Evolutionary conservation across 169 alveolate species (phyloP), one percentile per base, ranked within the genome.

Genomic region (Plasmodium vinckei): DNA sequence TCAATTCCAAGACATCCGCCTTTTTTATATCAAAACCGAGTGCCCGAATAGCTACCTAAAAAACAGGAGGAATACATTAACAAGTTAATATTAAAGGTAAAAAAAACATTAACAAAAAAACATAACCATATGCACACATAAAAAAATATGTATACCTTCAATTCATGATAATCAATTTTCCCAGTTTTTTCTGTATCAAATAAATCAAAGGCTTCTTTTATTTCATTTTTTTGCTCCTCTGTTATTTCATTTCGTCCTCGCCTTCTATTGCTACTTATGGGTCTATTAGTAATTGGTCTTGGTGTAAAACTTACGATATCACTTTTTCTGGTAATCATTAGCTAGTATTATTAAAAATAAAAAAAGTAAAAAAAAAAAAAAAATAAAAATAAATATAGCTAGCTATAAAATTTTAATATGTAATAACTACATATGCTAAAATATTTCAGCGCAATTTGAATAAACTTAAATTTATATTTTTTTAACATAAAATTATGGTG

Each of bases 111-210:
- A 57, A 12, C 59, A 54, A 15, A 44, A 57, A 84, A 51, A 51
- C 10, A 15, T 12, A 51, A 7, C n/a, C n/a, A 13, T 51, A 12
- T 15, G 59, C 59, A 51, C n/a, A 51, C 59, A 15, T 15, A 51
- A 3, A 12, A 13, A 17, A 2, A n/a, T 27, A 13, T 13, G 19
- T 87, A 5, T 65, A 97, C 99, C 95, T 98, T 98, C 27, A 98
- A 96, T 87, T 98, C 99, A 93, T 97, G 98, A 63, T 97, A 95
- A 75, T 97, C 99, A 42, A 98, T 98, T 72, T 84, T 94, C 17
- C 99, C 99, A 17, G 99, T 95, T 27, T 99, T 98, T 75, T 97
- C 98, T 9, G 99, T 97, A 92, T 98, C 99, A 91, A 98, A 97
- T 51, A 98, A 94, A 79, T 98, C 99, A 93, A 98, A 98, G 53